Evolutionary conservation across 2,329 filamentous ascomycete genomes (phyloP), one percentile per base, ranked within the genome.

Genomic region (Cercospora zeina): DNA sequence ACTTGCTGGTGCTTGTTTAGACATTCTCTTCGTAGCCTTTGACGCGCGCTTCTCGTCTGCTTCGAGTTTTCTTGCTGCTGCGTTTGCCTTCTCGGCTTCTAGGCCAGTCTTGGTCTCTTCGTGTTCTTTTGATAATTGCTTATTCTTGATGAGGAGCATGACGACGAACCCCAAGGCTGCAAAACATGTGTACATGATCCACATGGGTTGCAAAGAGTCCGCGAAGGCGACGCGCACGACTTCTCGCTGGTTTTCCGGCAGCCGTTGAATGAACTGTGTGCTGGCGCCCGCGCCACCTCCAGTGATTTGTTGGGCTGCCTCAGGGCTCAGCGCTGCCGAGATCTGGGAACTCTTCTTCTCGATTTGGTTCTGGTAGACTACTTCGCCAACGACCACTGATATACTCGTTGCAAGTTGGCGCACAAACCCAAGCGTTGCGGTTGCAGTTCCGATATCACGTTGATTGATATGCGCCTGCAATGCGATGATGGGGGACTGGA

Each of bases 311-410:
- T 73, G 68, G 0, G 85, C 85, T 0, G 81, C 76, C 2, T 82
- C 71, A 0, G 78, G 76, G 0, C 83, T 83, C 0, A 90, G 79
- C 3, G 81, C 74, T 31, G 76, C 69, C 21, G 77, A 74, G 31
- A 89, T 80, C 8, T 71, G 70, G 3, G 76, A 70, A 30, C 81
- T 78, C 67, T 85, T 83, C 51, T 78, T 79, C 66, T 85, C 77
- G 86, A 91, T 90, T 62, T 83, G 78, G 72, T 93, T 92, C 75
- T 91, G 87, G 77, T 93, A 92, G 37, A 93, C 83, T 50, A 91
- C 88, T n/a, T 88, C 86, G 24, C 90, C 90, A 39, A 92, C 80
- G 1, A 91, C 88, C 57, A 91, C 83, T 0, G 86, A 87, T 19
- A 87, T 83, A 2, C 86, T 83, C 0, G 86, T 89, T 9, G 86